Evolutionary conservation across 345 rosid genomes (phyloP).

Genomic region (Euphorbia lathyris): DNA sequence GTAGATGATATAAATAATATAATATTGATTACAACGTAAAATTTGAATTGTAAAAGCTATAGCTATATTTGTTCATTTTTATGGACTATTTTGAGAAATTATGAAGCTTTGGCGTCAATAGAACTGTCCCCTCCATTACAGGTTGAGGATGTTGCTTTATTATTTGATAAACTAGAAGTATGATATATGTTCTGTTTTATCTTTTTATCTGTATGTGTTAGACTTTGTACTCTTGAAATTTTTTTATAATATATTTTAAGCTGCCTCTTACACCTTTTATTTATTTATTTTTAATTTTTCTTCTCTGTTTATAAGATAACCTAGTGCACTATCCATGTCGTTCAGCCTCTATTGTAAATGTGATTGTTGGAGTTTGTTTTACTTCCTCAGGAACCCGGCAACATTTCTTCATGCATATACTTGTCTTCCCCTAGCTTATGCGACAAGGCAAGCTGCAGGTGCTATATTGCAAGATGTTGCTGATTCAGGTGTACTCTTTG

Average conservation of each 20-base stretch:
- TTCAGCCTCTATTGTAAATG: neutral
- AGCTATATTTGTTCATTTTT: constrained; percentile 5
- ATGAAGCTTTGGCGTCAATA: neutral
- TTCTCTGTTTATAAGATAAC: neutral
- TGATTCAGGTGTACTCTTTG: constrained; percentile 84
- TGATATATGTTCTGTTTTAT: neutral
- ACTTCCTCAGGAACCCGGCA: constrained; percentile 72
- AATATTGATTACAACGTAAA: neutral
- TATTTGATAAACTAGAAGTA: neutral
- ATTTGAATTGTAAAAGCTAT: neutral
- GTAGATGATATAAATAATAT: neutral
- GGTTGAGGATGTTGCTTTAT: neutral
- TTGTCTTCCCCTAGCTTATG: constrained; percentile 86
- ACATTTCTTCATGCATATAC: constrained; percentile 96
- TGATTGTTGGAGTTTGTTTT: constrained; percentile 5
- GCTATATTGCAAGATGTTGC: constrained; percentile 89
- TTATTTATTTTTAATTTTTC: neutral
- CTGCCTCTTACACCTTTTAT: neutral
- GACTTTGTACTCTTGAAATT: neutral
- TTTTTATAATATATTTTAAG: neutral
- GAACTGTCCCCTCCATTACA: neutral
- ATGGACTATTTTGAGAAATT: neutral
- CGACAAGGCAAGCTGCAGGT: constrained; percentile 79
- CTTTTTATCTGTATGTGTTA: neutral
- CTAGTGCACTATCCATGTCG: neutral